These are phyloP conservation scores for Solanum hybrid DNA, from an alignment of 305 asterid species.

Conservation along the genomic window DNA sequence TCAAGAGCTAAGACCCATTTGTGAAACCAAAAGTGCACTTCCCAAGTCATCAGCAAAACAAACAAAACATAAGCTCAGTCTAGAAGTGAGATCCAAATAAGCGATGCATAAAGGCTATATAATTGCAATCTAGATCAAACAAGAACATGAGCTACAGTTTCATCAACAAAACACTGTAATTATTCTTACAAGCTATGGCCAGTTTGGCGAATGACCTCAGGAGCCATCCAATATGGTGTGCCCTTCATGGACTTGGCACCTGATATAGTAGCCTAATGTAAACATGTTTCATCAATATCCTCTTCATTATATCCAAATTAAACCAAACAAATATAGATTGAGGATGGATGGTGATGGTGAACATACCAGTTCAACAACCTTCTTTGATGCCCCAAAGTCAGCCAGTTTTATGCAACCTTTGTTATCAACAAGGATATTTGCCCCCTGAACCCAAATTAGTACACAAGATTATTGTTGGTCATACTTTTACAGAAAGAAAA, in stretches of 20 bases:
- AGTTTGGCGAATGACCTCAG: slow-evolving; percentile 96
- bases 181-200: slow-evolving; percentile 95
- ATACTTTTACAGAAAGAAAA: not conserved
- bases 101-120: not conserved
- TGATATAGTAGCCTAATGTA: slow-evolving; percentile 81
- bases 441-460: slow-evolving; percentile 48
- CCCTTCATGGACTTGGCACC: slow-evolving; percentile 99
- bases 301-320: slow-evolving; percentile 7
- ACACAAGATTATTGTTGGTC: not conserved
- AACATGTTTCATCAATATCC: slow-evolving; percentile 12
- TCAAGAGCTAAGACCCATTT: not conserved
- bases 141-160: not conserved
- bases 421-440: slow-evolving; percentile 88
- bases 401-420: slow-evolving; percentile 94
- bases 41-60: slow-evolving; percentile 1
- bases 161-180: not conserved
- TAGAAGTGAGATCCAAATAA: not conserved
- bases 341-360: not conserved
- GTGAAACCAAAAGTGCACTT: not conserved
- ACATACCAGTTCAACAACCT: slow-evolving; percentile 83
- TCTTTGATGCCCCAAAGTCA: slow-evolving; percentile 98
- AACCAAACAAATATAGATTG: slow-evolving; percentile 5
- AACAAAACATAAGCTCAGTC: not conserved
- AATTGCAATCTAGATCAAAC: not conserved
- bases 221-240: slow-evolving; percentile 99